Conservation (phyloP, 441 rosid genomes). For the Macaranga tanarius region DNA sequence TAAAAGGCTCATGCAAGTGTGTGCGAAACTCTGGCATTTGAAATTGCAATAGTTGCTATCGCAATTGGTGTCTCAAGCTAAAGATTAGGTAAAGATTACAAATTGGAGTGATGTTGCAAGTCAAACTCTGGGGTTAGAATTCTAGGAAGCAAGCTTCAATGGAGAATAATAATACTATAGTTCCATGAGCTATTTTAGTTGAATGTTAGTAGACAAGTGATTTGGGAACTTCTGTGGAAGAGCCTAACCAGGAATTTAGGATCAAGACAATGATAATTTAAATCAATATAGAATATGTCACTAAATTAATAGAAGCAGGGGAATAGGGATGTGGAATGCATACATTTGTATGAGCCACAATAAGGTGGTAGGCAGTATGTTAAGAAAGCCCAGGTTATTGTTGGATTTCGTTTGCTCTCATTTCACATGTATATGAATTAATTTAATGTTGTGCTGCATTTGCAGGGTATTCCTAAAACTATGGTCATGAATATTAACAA, state of each 20-base stretch:
- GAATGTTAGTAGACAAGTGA: not conserved
- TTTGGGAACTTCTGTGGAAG: not conserved
- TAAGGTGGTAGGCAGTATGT: not conserved
- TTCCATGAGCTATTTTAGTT: not conserved
- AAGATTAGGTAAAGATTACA: not conserved
- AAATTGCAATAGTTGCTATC: not conserved
- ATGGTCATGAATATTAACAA: not conserved
- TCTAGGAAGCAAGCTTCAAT: not conserved
- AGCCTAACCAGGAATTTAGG: no score
- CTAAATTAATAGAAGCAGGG: not conserved
- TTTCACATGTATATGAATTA: not conserved
- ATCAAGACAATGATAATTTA: no score
- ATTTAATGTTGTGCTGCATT: not conserved
- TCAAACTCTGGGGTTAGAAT: not conserved
- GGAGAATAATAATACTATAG: conserved; percentile 1
- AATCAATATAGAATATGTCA: not conserved
- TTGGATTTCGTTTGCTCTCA: not conserved
- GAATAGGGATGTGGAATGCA: not conserved
- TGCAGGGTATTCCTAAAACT: not conserved
- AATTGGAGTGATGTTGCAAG: not conserved
- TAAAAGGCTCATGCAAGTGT: not conserved
- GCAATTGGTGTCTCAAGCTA: not conserved
- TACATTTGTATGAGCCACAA: not conserved
- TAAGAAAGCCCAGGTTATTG: not conserved
- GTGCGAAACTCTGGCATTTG: not conserved